These are phyloP conservation scores for Clitopilus hobsonii DNA, from an alignment of 768 basidiomycete genomes.

Conservation along the genomic window DNA sequence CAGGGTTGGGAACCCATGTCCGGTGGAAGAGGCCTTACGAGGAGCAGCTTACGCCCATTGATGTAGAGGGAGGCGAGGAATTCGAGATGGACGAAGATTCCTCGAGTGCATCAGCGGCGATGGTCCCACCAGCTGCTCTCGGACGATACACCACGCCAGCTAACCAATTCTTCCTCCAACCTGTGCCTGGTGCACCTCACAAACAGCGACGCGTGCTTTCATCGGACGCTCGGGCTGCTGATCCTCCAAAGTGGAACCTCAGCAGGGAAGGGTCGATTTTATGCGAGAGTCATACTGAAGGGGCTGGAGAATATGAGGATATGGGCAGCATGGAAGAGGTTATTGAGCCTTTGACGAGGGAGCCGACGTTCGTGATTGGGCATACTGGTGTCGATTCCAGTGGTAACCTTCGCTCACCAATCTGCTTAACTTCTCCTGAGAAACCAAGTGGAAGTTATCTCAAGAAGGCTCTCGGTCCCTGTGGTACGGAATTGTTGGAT, in stretches of 20 bases:
- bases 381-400: not conserved
- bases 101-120: not conserved
- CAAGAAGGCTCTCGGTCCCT: not conserved
- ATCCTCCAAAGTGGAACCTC: not conserved
- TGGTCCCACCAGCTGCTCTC: not conserved
- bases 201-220: not conserved
- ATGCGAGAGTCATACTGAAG: not conserved
- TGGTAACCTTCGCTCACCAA: not conserved
- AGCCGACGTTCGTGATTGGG: not conserved
- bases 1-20: conserved; percentile 1
- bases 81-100: no score
- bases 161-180: not conserved
- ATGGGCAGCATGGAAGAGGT: not conserved
- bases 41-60: not conserved
- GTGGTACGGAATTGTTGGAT: not conserved
- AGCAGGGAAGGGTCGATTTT: no score
- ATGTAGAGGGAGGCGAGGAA: no score
- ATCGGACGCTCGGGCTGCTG: not conserved
- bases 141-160: not conserved
- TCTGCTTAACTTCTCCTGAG: not conserved
- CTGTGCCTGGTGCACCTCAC: not conserved
- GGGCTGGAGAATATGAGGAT: not conserved
- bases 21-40: conserved; percentile 1
- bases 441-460: not conserved
- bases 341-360: not conserved